Evolutionary conservation across 768 basidiomycete genomes (phyloP), one percentile per base, ranked within the genome.

Genomic region (Tulasnella sp.): DNA sequence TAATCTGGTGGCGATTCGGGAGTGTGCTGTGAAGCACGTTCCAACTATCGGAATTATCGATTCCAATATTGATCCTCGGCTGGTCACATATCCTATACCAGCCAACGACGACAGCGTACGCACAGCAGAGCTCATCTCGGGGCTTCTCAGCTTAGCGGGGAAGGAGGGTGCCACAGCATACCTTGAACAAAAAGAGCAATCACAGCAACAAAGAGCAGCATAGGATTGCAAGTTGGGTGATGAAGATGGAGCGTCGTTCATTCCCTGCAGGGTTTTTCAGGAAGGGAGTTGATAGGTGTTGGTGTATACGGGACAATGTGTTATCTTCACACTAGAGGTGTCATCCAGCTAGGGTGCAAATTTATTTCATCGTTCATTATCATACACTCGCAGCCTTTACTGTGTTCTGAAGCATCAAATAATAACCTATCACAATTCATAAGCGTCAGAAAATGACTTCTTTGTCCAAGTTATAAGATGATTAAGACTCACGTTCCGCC

Each of bases 51-150:
- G 83, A 29, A 80, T 98, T 54, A 78, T 92, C 48, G 95, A 99
- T 66, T 88, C 91, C 19, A 90, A 99, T 63, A 84, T 79, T 37
- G 95, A 99, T 67, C 95, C 95, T 4, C 79, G 95, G 22, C 73
- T 90, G 33, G 92, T 99, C 56, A 95, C 96, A 75, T 98, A 95
- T 65, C 84, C 95, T 37, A 96, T 99, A 61, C 92, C 91, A 0
- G 91, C 88, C n/a, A 99, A 98, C 65, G 89, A 93, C 67, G 95
- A 99, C 67, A 89, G 79, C 61, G 74, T 82, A 8, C 76, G 91
- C 40, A 83, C 91, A 13, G 88, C 89, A 37, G 93, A 98, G 60
- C 69, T 99, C 35, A 75, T 99, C 52, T 78, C 82, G 1, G 93
- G 93, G 9, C 77, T 95, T 7, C 69, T 99, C 53, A 88, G 89